Conservation (phyloP, 371 early-diverging fungal species). For the Syncephalis fuscata region DNA sequence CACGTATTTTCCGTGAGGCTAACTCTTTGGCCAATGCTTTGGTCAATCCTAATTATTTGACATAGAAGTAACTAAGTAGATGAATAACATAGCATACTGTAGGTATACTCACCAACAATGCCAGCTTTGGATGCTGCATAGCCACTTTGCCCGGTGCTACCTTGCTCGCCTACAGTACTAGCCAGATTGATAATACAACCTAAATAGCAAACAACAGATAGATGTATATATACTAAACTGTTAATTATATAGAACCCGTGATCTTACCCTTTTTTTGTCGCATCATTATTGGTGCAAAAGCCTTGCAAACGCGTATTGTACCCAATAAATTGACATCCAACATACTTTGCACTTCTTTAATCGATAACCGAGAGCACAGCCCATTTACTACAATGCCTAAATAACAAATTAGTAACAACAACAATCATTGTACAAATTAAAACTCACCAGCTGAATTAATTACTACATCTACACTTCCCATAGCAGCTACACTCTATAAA, state of each 20-base stretch:
- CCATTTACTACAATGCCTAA: constrained; percentile 36
- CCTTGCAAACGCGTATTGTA: constrained; percentile 43
- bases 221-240: background rate
- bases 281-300: constrained; percentile 34
- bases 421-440: background rate
- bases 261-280: constrained; percentile 25
- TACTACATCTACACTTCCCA: constrained; percentile 23
- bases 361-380: constrained; percentile 26
- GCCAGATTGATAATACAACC: constrained; percentile 76
- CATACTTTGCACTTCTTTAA: constrained; percentile 24
- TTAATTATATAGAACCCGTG: constrained; percentile 3
- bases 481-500: constrained; percentile 11
- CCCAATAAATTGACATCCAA: constrained; percentile 54
- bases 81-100: background rate
- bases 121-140: constrained; percentile 81
- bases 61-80: background rate
- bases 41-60: constrained; percentile 38
- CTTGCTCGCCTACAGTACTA: constrained; percentile 59
- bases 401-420: constrained; percentile 10
- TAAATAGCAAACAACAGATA: background rate
- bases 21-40: constrained; percentile 67
- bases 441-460: constrained; percentile 41
- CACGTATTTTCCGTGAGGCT: constrained; percentile 51
- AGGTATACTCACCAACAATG: constrained; percentile 36
- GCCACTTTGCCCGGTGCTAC: constrained; percentile 58